Evolutionary conservation across 108 stramenopile genomes (phyloP), one percentile per base, ranked within the genome.

Genomic region (Aurantiochytrium sp.): DNA sequence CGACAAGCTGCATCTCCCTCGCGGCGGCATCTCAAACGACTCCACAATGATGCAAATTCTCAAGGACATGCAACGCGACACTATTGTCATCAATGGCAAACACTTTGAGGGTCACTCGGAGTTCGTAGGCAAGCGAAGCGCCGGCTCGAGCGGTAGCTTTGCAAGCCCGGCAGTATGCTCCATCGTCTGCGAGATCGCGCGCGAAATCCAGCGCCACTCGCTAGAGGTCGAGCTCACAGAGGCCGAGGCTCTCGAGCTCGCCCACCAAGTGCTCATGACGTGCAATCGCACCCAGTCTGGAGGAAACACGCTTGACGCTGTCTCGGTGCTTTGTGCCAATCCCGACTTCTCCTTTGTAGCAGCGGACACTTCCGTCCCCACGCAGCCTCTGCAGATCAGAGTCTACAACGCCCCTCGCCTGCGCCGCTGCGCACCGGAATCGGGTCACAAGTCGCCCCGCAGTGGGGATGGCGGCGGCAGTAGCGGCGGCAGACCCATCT

Each of bases 221-320:
- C 21, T 48, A 1, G 73, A 81, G 12, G 73, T 81, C 39, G 42
- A 81, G 8, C 45, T 81, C 21, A 81, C 73, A 48, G 73, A 81
- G 45, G 45, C 45, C 42, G 73, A 81, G 45, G 73, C 73, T 8
- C 45, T 81, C 39, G 39, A 41, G 42, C 73, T 81, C 17, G 45
- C 42, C 36, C 73, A 81, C 24, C 73, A 81, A 24, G 73, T 81
- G 39, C 73, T 81, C 42, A 41, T 81, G 42, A 48, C 73, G 39
- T 81, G 73, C 73, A 81, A 81, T 42, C 36, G 73, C 10, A 81
- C 73, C 39, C 73, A 81, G 73, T 81, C 73, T 48, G 73, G 73
- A 21, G 73, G 73, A 6, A 81, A 81, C 3, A 81, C 73, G n/a
- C 73, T 81, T 1, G 73, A 81, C 45, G 73, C 73, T 81, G 73